phyloP scores from a whole-genome alignment of 2,329 filamentous ascomycete species.

The Aaosphaeria arxii region DNA sequence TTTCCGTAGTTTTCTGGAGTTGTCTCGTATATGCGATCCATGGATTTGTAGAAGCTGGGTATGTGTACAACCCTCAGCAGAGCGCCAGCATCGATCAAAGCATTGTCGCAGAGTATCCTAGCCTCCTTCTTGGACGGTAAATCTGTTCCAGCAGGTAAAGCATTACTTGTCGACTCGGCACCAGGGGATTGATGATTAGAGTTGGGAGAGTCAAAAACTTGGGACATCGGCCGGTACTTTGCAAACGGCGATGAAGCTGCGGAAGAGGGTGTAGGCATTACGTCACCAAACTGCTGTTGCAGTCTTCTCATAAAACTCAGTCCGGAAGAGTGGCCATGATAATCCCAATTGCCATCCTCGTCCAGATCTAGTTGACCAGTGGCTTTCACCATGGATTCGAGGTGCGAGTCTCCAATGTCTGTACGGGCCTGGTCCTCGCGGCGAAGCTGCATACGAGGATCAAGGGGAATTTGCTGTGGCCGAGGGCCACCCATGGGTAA shows the following conservation, averaged over 20 bases:
- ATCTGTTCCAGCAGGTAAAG: constrained; percentile 46
- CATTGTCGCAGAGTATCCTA: constrained; percentile 55
- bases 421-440: constrained; percentile 15
- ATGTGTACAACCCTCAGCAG: constrained; percentile 74
- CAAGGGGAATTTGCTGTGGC: constrained; percentile 16
- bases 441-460: constrained; percentile 18
- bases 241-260: constrained; percentile 58
- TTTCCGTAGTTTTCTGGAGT: constrained; percentile 48
- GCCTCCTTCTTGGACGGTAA: constrained; percentile 65
- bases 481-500: constrained; percentile 22
- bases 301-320: constrained; percentile 83
- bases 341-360: constrained; percentile 90
- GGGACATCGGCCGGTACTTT: constrained; percentile 50
- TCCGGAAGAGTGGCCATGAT: constrained; percentile 89
- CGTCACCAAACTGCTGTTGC: constrained; percentile 79
- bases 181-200: constrained; percentile 61
- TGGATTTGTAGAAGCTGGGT: constrained; percentile 73
- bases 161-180: constrained; percentile 40
- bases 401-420: constrained; percentile 56
- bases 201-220: constrained; percentile 68
- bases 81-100: constrained; percentile 61
- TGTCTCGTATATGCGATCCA: constrained; percentile 75
- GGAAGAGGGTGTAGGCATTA: constrained; percentile 59
- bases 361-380: constrained; percentile 89
- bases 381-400: constrained; percentile 93